Conservation (phyloP, 345 rosid genomes). For the Alliaria petiolata region DNA sequence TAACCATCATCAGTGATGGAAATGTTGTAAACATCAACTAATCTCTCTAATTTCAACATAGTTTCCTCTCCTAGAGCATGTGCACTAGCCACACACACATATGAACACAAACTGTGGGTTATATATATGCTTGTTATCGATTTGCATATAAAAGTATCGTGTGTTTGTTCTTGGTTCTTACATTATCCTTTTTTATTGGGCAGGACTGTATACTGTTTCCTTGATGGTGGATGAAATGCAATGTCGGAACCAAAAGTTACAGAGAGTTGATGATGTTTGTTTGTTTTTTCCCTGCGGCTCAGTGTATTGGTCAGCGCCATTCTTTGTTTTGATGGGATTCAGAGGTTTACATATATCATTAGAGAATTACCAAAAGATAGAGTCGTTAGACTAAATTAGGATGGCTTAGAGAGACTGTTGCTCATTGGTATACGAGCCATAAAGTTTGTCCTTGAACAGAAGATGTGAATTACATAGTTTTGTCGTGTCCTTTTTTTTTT, state of each 20-base stretch:
- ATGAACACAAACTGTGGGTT: no score
- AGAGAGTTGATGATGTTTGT: constrained; percentile 25
- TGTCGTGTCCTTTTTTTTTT: no score
- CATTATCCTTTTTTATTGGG: neutral
- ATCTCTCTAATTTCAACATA: neutral
- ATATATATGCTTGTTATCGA: neutral
- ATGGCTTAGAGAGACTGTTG: neutral
- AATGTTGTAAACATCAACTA: constrained; percentile 1
- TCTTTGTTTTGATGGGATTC: constrained; percentile 16
- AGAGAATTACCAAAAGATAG: constrained; percentile 20
- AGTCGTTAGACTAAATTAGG: constrained; percentile 18
- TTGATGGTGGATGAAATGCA: constrained; percentile 2
- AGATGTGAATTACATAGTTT: constrained; percentile 7
- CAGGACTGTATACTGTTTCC: constrained; percentile 11
- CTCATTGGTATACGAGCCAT: constrained; percentile 11
- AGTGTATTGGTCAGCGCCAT: constrained; percentile 1
- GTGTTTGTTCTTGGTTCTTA: constrained; percentile 13
- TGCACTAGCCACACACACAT: no score
- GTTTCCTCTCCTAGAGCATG: neutral
- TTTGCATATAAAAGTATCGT: neutral
- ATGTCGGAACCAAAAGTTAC: neutral
- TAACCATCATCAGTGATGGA: neutral
- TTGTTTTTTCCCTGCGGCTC: constrained; percentile 17
- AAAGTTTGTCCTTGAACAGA: constrained; percentile 2
- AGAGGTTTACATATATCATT: constrained; percentile 18